phyloP scores from a whole-genome alignment of 768 basidiomycete genomes.

The Leccinum fibrillosum region DNA sequence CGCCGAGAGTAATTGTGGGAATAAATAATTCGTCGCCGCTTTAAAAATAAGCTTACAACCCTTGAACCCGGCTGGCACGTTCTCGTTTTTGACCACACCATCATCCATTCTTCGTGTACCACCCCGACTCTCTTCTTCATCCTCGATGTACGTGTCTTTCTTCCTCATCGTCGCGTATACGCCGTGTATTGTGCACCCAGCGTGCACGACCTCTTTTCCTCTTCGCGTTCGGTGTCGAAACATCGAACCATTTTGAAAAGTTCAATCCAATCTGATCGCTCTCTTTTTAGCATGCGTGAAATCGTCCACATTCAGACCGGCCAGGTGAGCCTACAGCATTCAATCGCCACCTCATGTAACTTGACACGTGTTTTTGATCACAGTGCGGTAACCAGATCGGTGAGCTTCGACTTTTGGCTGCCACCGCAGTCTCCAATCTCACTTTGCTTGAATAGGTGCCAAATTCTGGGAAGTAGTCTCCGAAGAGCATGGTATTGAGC shows the following conservation, averaged over 20 bases:
- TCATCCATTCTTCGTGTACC: conserved; percentile 32
- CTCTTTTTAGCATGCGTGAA: conserved; percentile 83
- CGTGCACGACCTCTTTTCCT: conserved; percentile 3
- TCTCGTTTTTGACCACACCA: conserved; percentile 36
- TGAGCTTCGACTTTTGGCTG: conserved; percentile 37
- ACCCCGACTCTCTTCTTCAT: conserved; percentile 26
- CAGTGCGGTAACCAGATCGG: conserved; percentile 99
- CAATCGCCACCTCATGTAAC: conserved; percentile 8
- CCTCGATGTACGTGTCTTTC: conserved; percentile 31
- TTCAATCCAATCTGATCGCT: conserved; percentile 25
- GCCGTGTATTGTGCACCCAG: not conserved
- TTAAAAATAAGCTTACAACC: conserved; percentile 36
- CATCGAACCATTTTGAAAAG: conserved; percentile 15
- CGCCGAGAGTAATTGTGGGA: conserved; percentile 11
- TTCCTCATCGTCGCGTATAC: conserved; percentile 12
- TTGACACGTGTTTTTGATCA: conserved; percentile 28
- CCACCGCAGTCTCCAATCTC: conserved; percentile 14
- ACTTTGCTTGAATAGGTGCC: conserved; percentile 55
- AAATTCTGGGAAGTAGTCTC: conserved; percentile 98
- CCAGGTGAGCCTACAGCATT: conserved; percentile 58
- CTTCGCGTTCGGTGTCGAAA: conserved; percentile 17
- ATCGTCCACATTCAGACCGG: conserved; percentile 99
- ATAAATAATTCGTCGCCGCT: conserved; percentile 29
- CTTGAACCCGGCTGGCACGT: conserved; percentile 32
- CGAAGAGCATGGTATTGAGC: conserved; percentile 95